A percentile compares a stretch with the other conserved stretches of the same genome.
phyloP scores from a whole-genome alignment of 2,329 filamentous ascomycete genomes.

The Phyllosticta citribraziliensis region DNA sequence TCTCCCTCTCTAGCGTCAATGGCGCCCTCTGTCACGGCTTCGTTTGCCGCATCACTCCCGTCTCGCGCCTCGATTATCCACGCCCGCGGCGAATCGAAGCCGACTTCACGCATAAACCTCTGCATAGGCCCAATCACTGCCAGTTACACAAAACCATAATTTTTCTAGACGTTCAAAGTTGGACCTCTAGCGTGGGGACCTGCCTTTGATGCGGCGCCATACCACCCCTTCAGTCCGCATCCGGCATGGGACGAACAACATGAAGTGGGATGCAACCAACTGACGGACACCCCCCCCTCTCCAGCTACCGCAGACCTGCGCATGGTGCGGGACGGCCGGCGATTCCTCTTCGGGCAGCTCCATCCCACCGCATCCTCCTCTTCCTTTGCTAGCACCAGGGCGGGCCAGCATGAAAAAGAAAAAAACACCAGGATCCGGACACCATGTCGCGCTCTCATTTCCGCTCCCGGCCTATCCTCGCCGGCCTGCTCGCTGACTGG shows the following conservation, averaged over 20 bases:
- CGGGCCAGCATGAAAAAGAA: background rate
- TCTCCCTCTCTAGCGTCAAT: background rate
- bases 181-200: background rate
- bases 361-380: background rate
- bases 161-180: slow-evolving; percentile 7
- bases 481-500: background rate
- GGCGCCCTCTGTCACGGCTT: background rate
- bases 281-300: no score
- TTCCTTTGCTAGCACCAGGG: background rate
- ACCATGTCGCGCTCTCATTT: background rate
- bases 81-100: background rate
- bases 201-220: background rate
- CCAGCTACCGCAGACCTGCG: background rate
- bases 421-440: background rate
- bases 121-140: background rate
- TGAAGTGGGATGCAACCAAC: background rate
- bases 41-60: background rate
- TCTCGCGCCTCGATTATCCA: background rate
- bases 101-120: background rate
- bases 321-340: background rate
- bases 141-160: slow-evolving; percentile 10
- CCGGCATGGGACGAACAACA: background rate
- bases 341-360: background rate
- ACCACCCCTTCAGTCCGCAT: background rate
- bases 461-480: background rate